These are phyloP conservation scores for Cyberlindnera euphorbiiphila DNA, from an alignment of 805 yeast genomes.

Conservation along the genomic window DNA sequence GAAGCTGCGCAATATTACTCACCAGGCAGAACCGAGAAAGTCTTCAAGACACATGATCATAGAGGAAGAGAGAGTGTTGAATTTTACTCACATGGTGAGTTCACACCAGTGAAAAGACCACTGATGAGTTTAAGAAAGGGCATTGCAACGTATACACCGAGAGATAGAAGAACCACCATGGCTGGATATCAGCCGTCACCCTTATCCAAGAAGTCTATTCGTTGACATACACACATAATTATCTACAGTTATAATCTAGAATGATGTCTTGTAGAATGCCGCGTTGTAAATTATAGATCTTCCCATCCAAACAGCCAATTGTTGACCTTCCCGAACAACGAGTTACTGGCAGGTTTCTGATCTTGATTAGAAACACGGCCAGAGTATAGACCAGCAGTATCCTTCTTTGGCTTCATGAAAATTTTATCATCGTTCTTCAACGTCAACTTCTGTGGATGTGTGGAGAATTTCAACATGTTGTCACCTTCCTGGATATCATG, in stretches of 20 bases:
- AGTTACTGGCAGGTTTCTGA: slow-evolving; percentile 16
- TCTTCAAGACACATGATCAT: slow-evolving; percentile 49
- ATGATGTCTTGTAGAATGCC: neutral
- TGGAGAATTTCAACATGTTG: slow-evolving; percentile 12
- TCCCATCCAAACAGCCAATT: slow-evolving; percentile 57
- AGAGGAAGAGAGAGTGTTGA: slow-evolving; percentile 31
- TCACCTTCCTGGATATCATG: slow-evolving; percentile 14
- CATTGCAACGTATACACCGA: slow-evolving; percentile 17
- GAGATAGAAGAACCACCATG: slow-evolving; percentile 6
- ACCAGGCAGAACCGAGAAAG: slow-evolving; percentile 31
- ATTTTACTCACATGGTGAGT: slow-evolving; percentile 29
- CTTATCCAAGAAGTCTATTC: slow-evolving; percentile 15
- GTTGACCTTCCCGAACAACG: slow-evolving; percentile 18
- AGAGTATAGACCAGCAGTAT: slow-evolving; percentile 19
- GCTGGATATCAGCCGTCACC: slow-evolving; percentile 25
- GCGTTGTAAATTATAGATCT: slow-evolving; percentile 31
- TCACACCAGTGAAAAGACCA: slow-evolving; percentile 28
- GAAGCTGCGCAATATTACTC: slow-evolving; percentile 30
- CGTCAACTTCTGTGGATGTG: slow-evolving; percentile 27
- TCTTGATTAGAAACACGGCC: slow-evolving; percentile 29
- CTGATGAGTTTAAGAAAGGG: slow-evolving; percentile 10
- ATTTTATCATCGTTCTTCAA: slow-evolving; percentile 42
- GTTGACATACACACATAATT: neutral
- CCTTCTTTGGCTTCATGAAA: slow-evolving; percentile 28
- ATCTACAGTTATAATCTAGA: neutral